Percentiles rank a stretch among this genome's conserved stretches.
phyloP scores from a whole-genome alignment of 345 rosid species.

The Lepidium aucheri region DNA sequence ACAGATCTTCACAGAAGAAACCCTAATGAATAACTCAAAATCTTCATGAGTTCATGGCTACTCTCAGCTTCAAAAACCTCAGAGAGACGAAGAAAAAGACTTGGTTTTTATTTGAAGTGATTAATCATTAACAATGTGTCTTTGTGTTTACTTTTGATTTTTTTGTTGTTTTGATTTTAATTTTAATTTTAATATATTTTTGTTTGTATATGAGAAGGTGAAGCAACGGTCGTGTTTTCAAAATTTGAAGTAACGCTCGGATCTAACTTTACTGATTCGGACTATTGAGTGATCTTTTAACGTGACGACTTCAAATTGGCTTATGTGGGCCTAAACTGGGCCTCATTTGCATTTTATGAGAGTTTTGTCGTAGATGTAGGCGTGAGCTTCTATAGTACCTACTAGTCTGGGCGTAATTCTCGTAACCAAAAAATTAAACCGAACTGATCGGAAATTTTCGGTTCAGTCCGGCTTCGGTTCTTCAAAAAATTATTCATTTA shows the following conservation, averaged over 20 bases:
- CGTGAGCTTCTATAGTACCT: too few species aligned
- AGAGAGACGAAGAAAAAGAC: background rate
- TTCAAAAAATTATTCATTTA: too few species aligned
- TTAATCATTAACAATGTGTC: background rate
- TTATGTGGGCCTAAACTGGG: too few species aligned
- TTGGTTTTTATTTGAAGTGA: background rate
- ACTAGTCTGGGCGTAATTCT: too few species aligned
- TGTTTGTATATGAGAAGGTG: background rate
- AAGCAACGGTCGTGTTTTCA: constrained; percentile 33
- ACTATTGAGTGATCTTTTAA: background rate
- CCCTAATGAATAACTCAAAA: background rate
- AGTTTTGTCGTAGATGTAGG: background rate
- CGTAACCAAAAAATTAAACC: too few species aligned
- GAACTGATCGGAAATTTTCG: too few species aligned
- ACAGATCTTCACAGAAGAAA: background rate
- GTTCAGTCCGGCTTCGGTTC: too few species aligned
- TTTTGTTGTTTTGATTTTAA: background rate
- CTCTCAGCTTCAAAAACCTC: background rate
- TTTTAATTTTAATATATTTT: background rate
- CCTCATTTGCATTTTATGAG: background rate
- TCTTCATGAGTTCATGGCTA: background rate
- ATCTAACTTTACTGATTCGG: constrained; percentile 19
- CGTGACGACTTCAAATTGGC: background rate
- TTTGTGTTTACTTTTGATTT: background rate
- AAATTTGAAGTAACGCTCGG: constrained; percentile 34